Evolutionary conservation across 2,329 filamentous ascomycete genomes (phyloP).

Genomic region (Tolypocladium sp.): DNA sequence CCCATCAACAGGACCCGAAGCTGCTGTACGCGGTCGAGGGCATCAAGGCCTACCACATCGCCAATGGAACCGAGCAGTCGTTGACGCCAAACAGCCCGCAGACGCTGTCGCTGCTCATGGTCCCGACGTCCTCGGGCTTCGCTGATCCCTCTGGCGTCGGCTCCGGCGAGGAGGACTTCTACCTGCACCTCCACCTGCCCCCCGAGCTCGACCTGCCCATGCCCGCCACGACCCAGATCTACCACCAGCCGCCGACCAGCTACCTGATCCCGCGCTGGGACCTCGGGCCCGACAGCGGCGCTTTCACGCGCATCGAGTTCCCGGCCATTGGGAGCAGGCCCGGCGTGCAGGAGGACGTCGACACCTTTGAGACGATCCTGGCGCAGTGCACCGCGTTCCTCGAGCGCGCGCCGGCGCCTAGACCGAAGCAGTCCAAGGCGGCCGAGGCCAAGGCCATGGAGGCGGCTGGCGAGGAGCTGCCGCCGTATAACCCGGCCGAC

Average conservation of each 20-base stretch:
- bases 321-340: slow-evolving; percentile 61
- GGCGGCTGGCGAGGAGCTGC: slow-evolving; percentile 35
- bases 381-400: slow-evolving; percentile 97
- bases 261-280: slow-evolving; percentile 97
- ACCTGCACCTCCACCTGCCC: slow-evolving; percentile 88
- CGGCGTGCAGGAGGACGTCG: slow-evolving; percentile 80
- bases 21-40: slow-evolving; percentile 66
- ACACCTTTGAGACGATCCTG: slow-evolving; percentile 95
- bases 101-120: slow-evolving; percentile 90
- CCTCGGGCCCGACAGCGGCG: slow-evolving; percentile 74
- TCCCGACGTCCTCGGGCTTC: slow-evolving; percentile 75
- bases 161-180: slow-evolving; percentile 77
- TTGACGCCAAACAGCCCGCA: slow-evolving; percentile 82
- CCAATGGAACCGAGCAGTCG: slow-evolving; percentile 73
- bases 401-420: slow-evolving; percentile 65
- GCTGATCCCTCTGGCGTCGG: slow-evolving; percentile 45
- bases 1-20: slow-evolving; percentile 43
- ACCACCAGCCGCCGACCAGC: slow-evolving; percentile 85
- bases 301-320: slow-evolving; percentile 91
- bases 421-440: slow-evolving; percentile 21
- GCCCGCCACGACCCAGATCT: slow-evolving; percentile 93
- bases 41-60: slow-evolving; percentile 85
- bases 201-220: slow-evolving; percentile 90
- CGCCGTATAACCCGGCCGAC: slow-evolving; percentile 70
- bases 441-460: slow-evolving; percentile 29